Base-by-base conservation (phyloP, 805 yeast species). In the Metschnikowia santaceciliae region DNA sequence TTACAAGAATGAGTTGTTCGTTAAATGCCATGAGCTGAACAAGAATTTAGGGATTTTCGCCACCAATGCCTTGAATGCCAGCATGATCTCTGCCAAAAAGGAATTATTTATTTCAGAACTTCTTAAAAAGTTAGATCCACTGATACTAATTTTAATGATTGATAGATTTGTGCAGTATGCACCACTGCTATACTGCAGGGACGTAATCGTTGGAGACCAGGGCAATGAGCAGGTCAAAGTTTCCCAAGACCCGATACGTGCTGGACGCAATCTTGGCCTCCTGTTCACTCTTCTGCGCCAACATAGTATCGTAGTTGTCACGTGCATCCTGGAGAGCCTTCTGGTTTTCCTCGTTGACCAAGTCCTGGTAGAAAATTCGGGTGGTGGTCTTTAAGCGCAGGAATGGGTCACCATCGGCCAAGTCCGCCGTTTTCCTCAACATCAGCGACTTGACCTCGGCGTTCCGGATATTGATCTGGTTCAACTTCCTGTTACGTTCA, bases 361-460 rank as follows among this genome's bases (percentile, higher is more conserved):
- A 70, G 49, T 80, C 79, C 51, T 76, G 74, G 62, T 90, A 90
- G 68, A 89, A 92, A 53, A 89, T 82, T 61, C 88, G 81, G 1
- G 97, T 88, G 54, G 83, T 86, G 1, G 98, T 92, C 65, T 88
- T 86, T 63, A 94, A 79, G 66, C 98, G 83, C 58, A 87, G 82
- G 69, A 94, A 94, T 20, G 99, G 98, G 71, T 94, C 88, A 7
- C 75, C 75, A 60, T 77, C 81, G 48, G 80, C 75, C 51, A 70
- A 69, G 40, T 59, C 73, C 50, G 76, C 57, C 14, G 56, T 45
- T 58, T 69, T 81, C 57, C 84, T 78, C 64, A 70, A 73, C 48
- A 80, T 84, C 19, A 79, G 77, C 44, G 86, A 82, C 59, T 75
- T 75, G 40, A 82, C 68, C 65, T 91, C 97, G 0, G 96, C 97